A percentile compares a stretch with the other conserved stretches of the same genome.
Conservation (phyloP, 495 filamentous ascomycete species). For the Letharia columbiana region DNA sequence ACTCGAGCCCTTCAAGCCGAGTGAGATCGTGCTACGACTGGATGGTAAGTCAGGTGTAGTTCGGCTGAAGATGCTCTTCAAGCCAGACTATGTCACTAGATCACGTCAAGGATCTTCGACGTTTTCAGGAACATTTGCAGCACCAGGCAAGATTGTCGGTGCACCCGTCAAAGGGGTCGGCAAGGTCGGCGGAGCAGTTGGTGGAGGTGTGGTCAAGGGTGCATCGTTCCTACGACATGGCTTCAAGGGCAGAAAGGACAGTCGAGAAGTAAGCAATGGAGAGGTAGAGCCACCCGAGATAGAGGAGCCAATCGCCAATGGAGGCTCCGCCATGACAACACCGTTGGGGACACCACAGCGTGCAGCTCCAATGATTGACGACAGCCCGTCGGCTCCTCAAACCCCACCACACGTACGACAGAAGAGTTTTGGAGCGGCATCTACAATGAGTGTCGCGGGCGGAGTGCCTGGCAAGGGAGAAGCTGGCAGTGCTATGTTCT, state of each 20-base stretch:
- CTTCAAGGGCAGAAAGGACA: constrained; percentile 56
- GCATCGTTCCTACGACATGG: constrained; percentile 79
- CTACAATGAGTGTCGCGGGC: constrained; percentile 47
- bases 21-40: constrained; percentile 64
- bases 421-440: constrained; percentile 57
- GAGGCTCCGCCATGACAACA: constrained; percentile 22
- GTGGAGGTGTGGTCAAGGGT: constrained; percentile 74
- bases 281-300: constrained; percentile 34
- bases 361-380: constrained; percentile 20
- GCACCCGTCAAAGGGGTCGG: constrained; percentile 87
- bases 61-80: constrained; percentile 83
- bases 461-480: constrained; percentile 45
- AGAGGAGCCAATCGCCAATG: constrained; percentile 18
- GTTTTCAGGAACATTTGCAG: constrained; percentile 83
- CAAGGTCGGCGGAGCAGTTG: constrained; percentile 59
- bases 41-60: constrained; percentile 86
- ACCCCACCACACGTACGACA: constrained; percentile 39
- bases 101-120: constrained; percentile 85
- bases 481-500: constrained; percentile 69
- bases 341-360: constrained; percentile 19
- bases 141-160: constrained; percentile 86
- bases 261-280: constrained; percentile 44
- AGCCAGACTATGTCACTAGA: constrained; percentile 81
- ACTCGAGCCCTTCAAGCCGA: constrained; percentile 73
- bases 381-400: constrained; percentile 35